phyloP scores from a whole-genome alignment of 148 eudicot species.

The Rhododendron simsii region DNA sequence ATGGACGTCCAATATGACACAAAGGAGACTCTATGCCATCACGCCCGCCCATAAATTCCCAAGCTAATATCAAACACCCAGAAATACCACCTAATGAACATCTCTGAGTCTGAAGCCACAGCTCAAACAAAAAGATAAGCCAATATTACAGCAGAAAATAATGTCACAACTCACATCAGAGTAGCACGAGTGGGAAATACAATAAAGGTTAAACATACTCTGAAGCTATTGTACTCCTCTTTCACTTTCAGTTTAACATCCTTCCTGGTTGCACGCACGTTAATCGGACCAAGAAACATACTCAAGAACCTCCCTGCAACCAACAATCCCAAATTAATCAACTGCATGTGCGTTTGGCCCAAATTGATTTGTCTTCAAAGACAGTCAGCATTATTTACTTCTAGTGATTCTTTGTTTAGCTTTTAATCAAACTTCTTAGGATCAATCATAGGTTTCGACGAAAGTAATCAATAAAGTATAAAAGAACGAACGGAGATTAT shows the following conservation, averaged over 20 bases:
- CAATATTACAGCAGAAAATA: background rate
- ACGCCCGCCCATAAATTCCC: background rate
- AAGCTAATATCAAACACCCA: background rate
- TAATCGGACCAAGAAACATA: conserved; percentile 89
- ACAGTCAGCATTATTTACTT: background rate
- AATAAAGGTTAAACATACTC: conserved; percentile 38
- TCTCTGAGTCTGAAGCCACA: background rate
- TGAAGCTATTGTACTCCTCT: conserved; percentile 86
- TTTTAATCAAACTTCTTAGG: background rate
- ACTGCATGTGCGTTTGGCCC: background rate
- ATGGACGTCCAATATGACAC: background rate
- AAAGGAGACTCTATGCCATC: background rate
- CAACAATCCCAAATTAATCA: conserved; percentile 8
- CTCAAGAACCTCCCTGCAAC: conserved; percentile 63
- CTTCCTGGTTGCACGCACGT: conserved; percentile 79
- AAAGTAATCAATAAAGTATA: background rate
- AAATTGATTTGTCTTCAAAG: background rate
- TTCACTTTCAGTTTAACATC: conserved; percentile 94
- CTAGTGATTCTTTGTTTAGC: background rate
- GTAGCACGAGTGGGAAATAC: background rate
- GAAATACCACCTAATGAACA: background rate
- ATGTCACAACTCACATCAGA: background rate
- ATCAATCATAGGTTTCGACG: background rate
- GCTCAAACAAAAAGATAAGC: background rate
- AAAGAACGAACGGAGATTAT: background rate